These are phyloP conservation scores for Salvia rosmarinus DNA, from an alignment of 257 asterid genomes.

Conservation along the genomic window DNA sequence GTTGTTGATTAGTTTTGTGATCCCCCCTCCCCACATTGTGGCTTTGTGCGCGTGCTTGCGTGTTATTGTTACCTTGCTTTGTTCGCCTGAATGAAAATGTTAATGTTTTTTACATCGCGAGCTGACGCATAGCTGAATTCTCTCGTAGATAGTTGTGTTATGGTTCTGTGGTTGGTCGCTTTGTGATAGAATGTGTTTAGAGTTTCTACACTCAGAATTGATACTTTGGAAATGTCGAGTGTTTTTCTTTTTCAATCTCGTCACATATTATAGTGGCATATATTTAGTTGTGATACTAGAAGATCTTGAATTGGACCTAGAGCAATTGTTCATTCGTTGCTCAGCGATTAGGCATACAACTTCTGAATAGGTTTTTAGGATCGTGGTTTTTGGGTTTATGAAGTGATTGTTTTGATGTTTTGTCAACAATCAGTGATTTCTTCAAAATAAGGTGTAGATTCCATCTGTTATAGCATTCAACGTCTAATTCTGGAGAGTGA, in stretches of 20 bases:
- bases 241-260: not conserved
- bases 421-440: conserved; percentile 4
- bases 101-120: not conserved
- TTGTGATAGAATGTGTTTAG: not conserved
- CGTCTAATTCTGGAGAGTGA: not conserved
- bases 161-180: not conserved
- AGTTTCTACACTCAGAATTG: conserved; percentile 11
- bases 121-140: conserved; percentile 19
- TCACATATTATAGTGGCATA: not conserved
- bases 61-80: not conserved
- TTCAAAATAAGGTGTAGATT: not conserved
- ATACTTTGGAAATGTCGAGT: not conserved
- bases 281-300: conserved; percentile 11
- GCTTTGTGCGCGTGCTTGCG: not conserved
- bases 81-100: conserved; percentile 8
- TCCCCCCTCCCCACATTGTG: not conserved
- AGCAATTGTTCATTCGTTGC: not conserved
- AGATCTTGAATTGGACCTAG: conserved; percentile 10
- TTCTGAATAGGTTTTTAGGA: not conserved
- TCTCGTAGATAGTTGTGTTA: not conserved
- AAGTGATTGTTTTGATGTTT: not conserved
- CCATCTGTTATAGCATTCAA: not conserved
- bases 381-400: conserved; percentile 6
- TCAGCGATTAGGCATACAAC: not conserved
- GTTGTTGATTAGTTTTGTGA: not conserved